These are phyloP conservation scores for Scytalidium lignicola DNA, from an alignment of 2,329 filamentous ascomycete genomes.

Conservation along the genomic window DNA sequence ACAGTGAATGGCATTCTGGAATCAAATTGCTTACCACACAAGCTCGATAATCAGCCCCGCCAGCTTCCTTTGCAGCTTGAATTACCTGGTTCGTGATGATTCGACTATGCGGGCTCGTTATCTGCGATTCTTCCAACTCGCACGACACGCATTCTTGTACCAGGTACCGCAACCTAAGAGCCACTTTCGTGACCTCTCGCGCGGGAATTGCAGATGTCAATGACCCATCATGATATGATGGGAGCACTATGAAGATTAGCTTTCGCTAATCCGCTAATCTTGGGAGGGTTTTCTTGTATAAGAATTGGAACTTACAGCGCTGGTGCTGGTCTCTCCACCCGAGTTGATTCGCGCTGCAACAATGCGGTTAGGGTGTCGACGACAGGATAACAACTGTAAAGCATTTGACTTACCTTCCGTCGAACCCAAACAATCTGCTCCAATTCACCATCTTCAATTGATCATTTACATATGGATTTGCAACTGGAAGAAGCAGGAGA, in stretches of 20 bases:
- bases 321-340: not conserved
- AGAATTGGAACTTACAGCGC: not conserved
- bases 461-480: not conserved
- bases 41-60: constrained; percentile 64
- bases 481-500: not conserved
- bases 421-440: constrained; percentile 25
- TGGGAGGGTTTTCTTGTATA: no score
- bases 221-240: constrained; percentile 51
- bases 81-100: constrained; percentile 80
- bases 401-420: constrained; percentile 16
- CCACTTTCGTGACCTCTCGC: constrained; percentile 80
- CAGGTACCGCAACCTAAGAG: constrained; percentile 83
- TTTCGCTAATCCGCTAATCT: not conserved
- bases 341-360: not conserved
- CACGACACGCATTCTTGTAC: constrained; percentile 87
- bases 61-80: constrained; percentile 75
- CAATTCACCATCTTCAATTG: constrained; percentile 23
- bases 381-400: not conserved
- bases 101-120: constrained; percentile 77
- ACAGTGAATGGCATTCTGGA: constrained; percentile 51
- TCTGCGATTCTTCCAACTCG: constrained; percentile 70
- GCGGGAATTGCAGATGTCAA: constrained; percentile 66
- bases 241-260: constrained; percentile 50
- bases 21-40: constrained; percentile 63
- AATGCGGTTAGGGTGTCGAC: not conserved